phyloP scores from a whole-genome alignment of 2,329 filamentous ascomycete species.

The Didymella lethalis region DNA sequence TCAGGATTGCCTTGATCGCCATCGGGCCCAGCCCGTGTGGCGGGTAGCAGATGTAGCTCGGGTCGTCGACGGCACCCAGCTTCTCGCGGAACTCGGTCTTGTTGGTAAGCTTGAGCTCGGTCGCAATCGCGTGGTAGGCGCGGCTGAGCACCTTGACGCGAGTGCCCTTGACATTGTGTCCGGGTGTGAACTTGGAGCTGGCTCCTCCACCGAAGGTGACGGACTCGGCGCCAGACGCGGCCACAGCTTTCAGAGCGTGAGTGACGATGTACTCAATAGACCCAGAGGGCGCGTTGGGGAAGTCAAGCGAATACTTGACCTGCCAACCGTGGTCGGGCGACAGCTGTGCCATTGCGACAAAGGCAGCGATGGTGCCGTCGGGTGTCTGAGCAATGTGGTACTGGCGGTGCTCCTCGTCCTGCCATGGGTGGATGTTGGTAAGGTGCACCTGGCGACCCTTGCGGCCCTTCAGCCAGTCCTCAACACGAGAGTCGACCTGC shows the following conservation, averaged over 20 bases:
- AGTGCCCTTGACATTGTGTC: conserved; percentile 81
- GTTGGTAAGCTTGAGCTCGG: conserved; percentile 80
- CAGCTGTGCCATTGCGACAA: conserved; percentile 85
- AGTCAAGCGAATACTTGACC: conserved; percentile 95
- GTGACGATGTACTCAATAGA: conserved; percentile 86
- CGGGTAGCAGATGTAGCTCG: conserved; percentile 89
- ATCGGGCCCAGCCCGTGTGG: conserved; percentile 82
- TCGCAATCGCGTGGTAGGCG: conserved; percentile 82
- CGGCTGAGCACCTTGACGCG: conserved; percentile 82
- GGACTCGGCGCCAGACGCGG: conserved; percentile 65
- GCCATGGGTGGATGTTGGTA: conserved; percentile 88
- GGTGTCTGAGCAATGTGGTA: conserved; percentile 83
- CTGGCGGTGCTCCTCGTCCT: conserved; percentile 80
- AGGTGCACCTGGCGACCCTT: conserved; percentile 89
- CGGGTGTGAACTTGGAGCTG: conserved; percentile 74
- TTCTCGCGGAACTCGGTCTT: conserved; percentile 93
- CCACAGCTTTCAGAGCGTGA: conserved; percentile 70
- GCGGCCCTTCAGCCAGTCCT: conserved; percentile 80
- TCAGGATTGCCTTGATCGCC: conserved; percentile 84
- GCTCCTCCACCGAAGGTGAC: conserved; percentile 92
- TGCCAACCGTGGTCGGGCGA: conserved; percentile 86
- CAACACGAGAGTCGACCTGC: conserved; percentile 75
- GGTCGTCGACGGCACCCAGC: conserved; percentile 83
- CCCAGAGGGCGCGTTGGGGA: conserved; percentile 84
- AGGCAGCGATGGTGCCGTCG: conserved; percentile 74